Base-by-base conservation (phyloP, 2,329 filamentous ascomycete species). In the Hirsutella thompsonii region DNA sequence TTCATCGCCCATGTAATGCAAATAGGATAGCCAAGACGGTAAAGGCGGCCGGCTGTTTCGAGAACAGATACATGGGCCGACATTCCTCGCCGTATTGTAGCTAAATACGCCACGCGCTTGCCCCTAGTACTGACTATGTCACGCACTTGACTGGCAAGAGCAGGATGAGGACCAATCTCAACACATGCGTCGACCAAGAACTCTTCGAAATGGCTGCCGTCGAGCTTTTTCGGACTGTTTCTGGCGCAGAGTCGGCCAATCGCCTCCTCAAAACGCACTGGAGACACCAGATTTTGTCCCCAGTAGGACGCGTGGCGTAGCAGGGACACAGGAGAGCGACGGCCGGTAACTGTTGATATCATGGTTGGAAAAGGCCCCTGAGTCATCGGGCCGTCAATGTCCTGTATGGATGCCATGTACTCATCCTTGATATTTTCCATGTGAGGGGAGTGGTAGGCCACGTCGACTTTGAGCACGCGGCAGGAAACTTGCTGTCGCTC, bases 271-370 rank as follows among this genome's bases (percentile, higher is more conserved):
- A 36, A 36, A 8, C 16, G 8, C 16, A 36, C 34, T 4, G 16
- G 35, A 21, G 35, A 36, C 3, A 36, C 18, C 19, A 36, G 18
- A 10, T 36, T 36, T 2, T 23, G 8, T 10, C 3, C 20, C 35
- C 35, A 36, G 19, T 90, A 83, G 5, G 11, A 16, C 9, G 32
- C 14, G 14, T 19, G 4, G 13, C 11, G 16, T 4, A 16, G 4
- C n/a, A 1, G 5, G n/a, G 14, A 8, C 5, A 16, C 16, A 3
- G 32, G 18, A 9, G 18, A 9, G 5, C 11, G 4, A 4, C n/a
- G 32, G 14, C 32, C 32, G 14, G 13, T 34, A 18, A 34, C 32
- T 5, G 32, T 16, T 3, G 32, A 34, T 4, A 34, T 16, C 13
- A 34, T 34, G 32, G n/a, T 16, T 2, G 32, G 14, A 18, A 5